Conservation (phyloP, 345 rosid genomes). For the Euphorbia tirucalli region DNA sequence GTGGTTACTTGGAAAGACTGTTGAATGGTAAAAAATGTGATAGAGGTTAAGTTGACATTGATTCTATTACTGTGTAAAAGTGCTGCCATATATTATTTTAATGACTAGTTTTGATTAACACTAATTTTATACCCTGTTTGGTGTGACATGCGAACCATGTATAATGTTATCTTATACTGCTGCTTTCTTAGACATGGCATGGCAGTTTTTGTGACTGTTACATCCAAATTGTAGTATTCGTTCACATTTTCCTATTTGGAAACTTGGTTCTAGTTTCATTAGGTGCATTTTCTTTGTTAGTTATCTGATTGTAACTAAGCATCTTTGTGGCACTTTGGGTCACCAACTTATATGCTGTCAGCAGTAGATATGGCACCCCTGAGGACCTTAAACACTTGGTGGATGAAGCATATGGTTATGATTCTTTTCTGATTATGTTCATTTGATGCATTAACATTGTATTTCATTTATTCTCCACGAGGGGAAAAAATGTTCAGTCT, state of each 20-base stretch:
- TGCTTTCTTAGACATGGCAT: too few species aligned
- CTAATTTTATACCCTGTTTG: too few species aligned
- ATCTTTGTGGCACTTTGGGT: constrained; percentile 52
- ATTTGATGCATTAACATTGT: constrained; percentile 2
- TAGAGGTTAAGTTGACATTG: too few species aligned
- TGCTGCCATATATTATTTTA: too few species aligned
- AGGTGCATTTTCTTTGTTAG: not conserved
- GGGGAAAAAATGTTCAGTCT: not conserved
- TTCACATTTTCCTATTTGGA: not conserved
- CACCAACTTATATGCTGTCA: constrained; percentile 81
- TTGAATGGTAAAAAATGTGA: too few species aligned
- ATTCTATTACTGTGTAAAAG: too few species aligned
- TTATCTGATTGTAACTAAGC: constrained; percentile 13
- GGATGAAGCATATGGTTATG: constrained; percentile 90
- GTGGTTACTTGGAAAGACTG: too few species aligned
- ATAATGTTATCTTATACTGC: too few species aligned
- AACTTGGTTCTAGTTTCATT: not conserved
- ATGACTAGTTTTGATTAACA: too few species aligned
- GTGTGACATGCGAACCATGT: too few species aligned
- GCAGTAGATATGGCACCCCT: constrained; percentile 94
- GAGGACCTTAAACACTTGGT: constrained; percentile 91
- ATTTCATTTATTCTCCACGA: constrained; percentile 14
- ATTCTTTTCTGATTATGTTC: constrained; percentile 18
- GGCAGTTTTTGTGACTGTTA: too few species aligned
- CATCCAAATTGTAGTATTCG: too few species aligned